Base-by-base conservation (phyloP, 2,329 filamentous ascomycete genomes). In the Trichoderma citrinoviride region DNA sequence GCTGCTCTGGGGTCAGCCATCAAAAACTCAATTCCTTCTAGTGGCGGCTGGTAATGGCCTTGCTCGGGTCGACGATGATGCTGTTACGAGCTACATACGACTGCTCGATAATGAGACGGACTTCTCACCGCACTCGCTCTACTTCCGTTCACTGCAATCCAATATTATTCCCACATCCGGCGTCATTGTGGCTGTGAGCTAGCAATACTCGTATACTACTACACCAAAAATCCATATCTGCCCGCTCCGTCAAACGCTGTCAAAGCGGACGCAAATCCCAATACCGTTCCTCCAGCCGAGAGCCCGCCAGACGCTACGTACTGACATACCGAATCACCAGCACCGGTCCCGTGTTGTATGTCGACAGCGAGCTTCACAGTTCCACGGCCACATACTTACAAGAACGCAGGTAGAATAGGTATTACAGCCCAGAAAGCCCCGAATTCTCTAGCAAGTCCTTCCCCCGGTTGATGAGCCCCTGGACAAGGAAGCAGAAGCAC, bases 401-500 rank as follows among this genome's bases (percentile, higher is more conserved):
- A n/a, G n/a, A n/a, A 61, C 49, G 63, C 63, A 65, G 63, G 63
- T n/a, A n/a, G n/a, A n/a, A n/a, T n/a, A n/a, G n/a, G n/a, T n/a
- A n/a, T n/a, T 65, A 65, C 63, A 40, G 44, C 27, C 50, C 29
- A 47, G 3, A 14, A 37, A 5, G 12, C 33, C 33, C 10, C 12
- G 14, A 37, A 37, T 37, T 12, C 33, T 37, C 33, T 37, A 37
- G 33, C 33, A 37, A 37, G 5, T 10, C 10, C 3, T 12, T 14
- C 10, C 33, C 33, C 33, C 33, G 33, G 33, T 8, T 37, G 33
- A 61, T 37, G 33, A 61, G 58, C 58, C 58, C 58, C 58, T 61
- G 58, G 58, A 61, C 58, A 52, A 53, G 58, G 46, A 41, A 52
- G 46, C 44, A 43, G 58, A 43, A 53, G 58, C 58, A 61, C 58